Evolutionary conservation across 768 basidiomycete genomes (phyloP).

Genomic region (Hysterangium stoloniferum): DNA sequence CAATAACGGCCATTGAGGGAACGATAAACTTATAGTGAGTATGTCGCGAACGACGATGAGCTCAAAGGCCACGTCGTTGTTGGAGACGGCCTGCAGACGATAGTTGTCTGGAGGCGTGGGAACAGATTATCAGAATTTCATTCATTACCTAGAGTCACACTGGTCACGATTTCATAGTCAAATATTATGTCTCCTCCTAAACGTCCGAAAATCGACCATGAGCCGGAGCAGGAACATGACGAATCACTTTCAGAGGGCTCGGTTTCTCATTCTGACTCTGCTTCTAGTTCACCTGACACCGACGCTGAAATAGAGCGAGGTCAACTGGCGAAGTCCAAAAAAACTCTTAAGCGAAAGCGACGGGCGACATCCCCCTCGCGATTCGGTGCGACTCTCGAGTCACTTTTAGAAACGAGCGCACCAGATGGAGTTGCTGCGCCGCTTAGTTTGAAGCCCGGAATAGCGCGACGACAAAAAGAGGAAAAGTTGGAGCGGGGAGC

Average conservation of each 20-base stretch:
- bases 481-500: constrained; percentile 69
- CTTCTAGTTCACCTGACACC: constrained; percentile 33
- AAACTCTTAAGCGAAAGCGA: constrained; percentile 77
- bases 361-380: constrained; percentile 66
- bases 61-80: neutral
- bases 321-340: constrained; percentile 58
- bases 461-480: constrained; percentile 59
- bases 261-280: constrained; percentile 19
- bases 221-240: constrained; percentile 18
- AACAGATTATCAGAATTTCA: too few species aligned
- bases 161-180: neutral
- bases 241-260: constrained; percentile 13
- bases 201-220: constrained; percentile 14
- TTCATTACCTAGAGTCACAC: too few species aligned
- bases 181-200: neutral
- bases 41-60: too few species aligned
- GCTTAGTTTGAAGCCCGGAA: constrained; percentile 72
- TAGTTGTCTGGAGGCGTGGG: neutral
- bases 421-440: constrained; percentile 51
- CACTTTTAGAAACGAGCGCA: constrained; percentile 60
- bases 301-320: constrained; percentile 57
- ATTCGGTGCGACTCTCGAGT: constrained; percentile 70
- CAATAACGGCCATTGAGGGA: neutral
- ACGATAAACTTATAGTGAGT: too few species aligned
- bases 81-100: neutral